Conservation (phyloP, 371 early-diverging fungal genomes). For the Mucor lusitanicus region DNA sequence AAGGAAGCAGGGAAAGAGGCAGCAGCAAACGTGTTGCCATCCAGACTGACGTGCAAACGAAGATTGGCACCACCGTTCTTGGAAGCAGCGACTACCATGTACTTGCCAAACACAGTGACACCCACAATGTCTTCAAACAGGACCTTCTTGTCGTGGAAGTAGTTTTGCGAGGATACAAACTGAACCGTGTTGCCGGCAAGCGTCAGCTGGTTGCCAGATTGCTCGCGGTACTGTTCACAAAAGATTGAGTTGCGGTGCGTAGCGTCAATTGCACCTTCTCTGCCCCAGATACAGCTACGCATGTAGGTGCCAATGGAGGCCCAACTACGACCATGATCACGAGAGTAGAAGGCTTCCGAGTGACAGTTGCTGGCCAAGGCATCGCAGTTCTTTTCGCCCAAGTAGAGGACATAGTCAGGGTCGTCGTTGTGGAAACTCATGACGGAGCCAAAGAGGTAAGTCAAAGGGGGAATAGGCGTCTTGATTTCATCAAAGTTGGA, state of each 20-base stretch:
- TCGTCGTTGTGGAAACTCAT: constrained; percentile 85
- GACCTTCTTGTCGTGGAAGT: constrained; percentile 51
- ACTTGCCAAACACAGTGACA: constrained; percentile 78
- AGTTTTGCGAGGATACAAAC: constrained; percentile 59
- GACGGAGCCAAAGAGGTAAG: constrained; percentile 50
- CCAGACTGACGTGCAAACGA: constrained; percentile 67
- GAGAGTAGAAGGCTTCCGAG: constrained; percentile 73
- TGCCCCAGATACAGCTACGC: constrained; percentile 77
- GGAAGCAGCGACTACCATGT: constrained; percentile 78
- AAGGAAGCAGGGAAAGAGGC: constrained; percentile 78
- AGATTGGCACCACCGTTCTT: constrained; percentile 53
- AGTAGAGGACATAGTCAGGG: constrained; percentile 75
- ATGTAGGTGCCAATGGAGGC: constrained; percentile 68
- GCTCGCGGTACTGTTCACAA: constrained; percentile 68
- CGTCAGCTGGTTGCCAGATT: constrained; percentile 60
- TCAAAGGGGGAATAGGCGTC: constrained; percentile 58
- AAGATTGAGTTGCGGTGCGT: constrained; percentile 60
- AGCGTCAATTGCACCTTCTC: constrained; percentile 57
- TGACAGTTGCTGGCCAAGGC: constrained; percentile 53
- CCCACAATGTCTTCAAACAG: constrained; percentile 72
- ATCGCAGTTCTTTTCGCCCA: constrained; percentile 64
- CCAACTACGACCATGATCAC: constrained; percentile 79
- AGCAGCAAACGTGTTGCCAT: constrained; percentile 70
- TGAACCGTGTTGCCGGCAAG: constrained; percentile 47
- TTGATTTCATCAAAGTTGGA: constrained; percentile 58